Evolutionary conservation across 805 yeast genomes (phyloP), one percentile per base, ranked within the genome.

Genomic region (Metschnikowia bowlesiae): DNA sequence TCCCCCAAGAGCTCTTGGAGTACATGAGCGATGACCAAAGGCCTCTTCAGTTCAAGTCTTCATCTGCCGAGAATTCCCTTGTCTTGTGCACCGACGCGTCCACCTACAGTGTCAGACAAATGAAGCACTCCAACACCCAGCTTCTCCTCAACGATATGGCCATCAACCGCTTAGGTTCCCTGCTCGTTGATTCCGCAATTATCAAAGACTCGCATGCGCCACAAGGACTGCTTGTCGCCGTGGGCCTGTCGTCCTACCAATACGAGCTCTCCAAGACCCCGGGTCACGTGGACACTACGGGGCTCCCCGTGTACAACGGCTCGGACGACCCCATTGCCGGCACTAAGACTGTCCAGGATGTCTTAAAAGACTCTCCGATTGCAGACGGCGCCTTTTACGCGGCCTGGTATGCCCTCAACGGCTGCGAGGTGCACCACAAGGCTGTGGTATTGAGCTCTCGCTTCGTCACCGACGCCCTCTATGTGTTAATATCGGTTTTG

Each of bases 71-170:
- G 31, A 54, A 64, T 30, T 77, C 75, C 40, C 79, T 87, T 8
- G 89, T 81, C 31, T 63, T 89, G 13, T 85, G 91, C 51, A 79
- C 92, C 0, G 57, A 67, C 3, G 55, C 67, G 30, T 65, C 73
- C 46, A 86, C 96, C 0, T 90, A 81, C 79, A 71, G 74, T 41
- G 58, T 90, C 14, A 75, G 89, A 47, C 91, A 86, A 60, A 84
- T 87, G 71, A 88, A 89, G 62, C 97, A 92, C 65, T 87, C 97
- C 7, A 90, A 92, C 64, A 79, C 92, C 4, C 83, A 87, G n/a
- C 63, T 89, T 56, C 53, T 90, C 22, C 62, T 81, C 62, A 56
- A 56, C 37, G 57, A 60, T 46, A 39, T 55, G 55, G 47, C 52
- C 4, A 34, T 51, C 14, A 44, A 44, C 26, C 41, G 37, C 13